These are phyloP conservation scores for Exserohilum rostratum DNA, from an alignment of 2,329 filamentous ascomycete genomes.

Conservation along the genomic window DNA sequence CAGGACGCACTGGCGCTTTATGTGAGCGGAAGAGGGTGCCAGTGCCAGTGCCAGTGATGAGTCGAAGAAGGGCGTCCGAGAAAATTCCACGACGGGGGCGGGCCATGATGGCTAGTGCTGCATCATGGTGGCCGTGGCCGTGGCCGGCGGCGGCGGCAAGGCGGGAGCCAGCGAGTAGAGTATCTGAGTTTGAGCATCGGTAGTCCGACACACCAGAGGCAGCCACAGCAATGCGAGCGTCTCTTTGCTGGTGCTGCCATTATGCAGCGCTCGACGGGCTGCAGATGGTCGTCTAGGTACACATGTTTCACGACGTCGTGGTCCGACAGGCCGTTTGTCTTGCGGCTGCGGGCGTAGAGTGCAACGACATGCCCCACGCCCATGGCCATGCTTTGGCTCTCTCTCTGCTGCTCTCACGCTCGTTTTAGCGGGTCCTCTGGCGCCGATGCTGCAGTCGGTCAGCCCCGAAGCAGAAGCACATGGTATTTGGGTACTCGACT, in stretches of 20 bases:
- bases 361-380: no score
- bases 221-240: no score
- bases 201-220: no score
- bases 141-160: conserved; percentile 26
- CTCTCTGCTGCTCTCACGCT: no score
- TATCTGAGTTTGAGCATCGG: conserved; percentile 6
- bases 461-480: conserved; percentile 11
- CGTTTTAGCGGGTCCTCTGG: not conserved
- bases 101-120: conserved; percentile 21
- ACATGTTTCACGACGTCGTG: not conserved
- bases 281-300: no score
- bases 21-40: conserved; percentile 24
- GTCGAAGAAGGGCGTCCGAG: conserved; percentile 33
- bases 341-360: not conserved
- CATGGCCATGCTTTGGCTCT: no score
- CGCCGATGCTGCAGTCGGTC: conserved; percentile 7
- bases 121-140: conserved; percentile 13
- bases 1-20: conserved; percentile 30
- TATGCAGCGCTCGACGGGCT: conserved; percentile 20
- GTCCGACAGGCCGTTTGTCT: not conserved
- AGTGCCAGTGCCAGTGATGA: conserved; percentile 33
- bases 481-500: no score
- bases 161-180: conserved; percentile 17
- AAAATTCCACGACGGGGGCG: conserved; percentile 27
- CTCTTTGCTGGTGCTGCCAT: conserved; percentile 20